phyloP scores from a whole-genome alignment of 2,329 filamentous ascomycete genomes.

The Esteya vermicola region DNA sequence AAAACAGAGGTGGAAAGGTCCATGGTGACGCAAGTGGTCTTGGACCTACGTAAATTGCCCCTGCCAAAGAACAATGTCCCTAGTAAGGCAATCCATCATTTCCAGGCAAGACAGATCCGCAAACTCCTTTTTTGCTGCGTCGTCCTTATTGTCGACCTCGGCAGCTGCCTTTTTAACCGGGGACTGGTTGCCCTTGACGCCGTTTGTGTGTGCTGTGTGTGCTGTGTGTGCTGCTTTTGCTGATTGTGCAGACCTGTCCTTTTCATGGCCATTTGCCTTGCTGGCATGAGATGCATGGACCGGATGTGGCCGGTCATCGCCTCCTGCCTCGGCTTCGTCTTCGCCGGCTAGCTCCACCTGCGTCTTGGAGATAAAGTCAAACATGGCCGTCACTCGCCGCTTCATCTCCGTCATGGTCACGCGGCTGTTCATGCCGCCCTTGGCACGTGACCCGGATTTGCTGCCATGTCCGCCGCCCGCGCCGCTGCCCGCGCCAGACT shows the following conservation, averaged over 20 bases:
- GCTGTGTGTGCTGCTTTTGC: no score
- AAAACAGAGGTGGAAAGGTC: neutral
- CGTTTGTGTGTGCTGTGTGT: neutral
- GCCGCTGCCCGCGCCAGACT: constrained; percentile 15
- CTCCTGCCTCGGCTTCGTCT: constrained; percentile 14
- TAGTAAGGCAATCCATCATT: constrained; percentile 80
- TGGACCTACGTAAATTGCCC: constrained; percentile 56
- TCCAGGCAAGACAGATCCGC: constrained; percentile 64
- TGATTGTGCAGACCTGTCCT: no score
- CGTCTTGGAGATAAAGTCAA: constrained; percentile 80
- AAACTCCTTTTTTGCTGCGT: constrained; percentile 39
- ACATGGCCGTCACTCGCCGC: constrained; percentile 66
- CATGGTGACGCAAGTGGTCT: no score
- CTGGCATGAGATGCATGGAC: neutral
- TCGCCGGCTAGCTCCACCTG: constrained; percentile 74
- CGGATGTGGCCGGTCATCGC: neutral
- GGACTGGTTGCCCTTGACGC: constrained; percentile 2
- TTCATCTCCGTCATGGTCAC: constrained; percentile 82
- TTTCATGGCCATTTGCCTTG: neutral
- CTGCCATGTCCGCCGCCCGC: constrained; percentile 14
- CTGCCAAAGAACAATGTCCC: constrained; percentile 75
- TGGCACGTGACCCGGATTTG: constrained; percentile 40
- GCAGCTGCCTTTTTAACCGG: neutral
- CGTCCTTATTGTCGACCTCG: neutral
- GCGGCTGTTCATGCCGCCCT: constrained; percentile 46